Evolutionary conservation across 164 flowering plant genomes (phyloP).

Genomic region (Berberis thunbergii): DNA sequence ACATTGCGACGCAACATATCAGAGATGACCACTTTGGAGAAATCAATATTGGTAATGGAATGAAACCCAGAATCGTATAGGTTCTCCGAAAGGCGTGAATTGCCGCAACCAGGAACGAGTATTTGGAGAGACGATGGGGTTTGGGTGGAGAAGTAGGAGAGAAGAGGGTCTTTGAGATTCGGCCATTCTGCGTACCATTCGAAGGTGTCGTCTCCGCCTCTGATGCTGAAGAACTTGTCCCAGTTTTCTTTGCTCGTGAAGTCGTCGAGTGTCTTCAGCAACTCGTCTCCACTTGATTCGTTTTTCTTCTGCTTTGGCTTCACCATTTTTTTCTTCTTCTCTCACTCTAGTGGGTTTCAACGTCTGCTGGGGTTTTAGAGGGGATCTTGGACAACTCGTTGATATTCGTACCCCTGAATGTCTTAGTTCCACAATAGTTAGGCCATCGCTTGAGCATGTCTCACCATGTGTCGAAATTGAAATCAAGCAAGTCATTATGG

Average conservation of each 20-base stretch:
- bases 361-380: background rate
- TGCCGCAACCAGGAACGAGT: slow-evolving; percentile 91
- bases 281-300: slow-evolving; percentile 6
- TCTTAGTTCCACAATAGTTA: no score
- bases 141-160: slow-evolving; percentile 28
- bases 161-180: slow-evolving; percentile 40
- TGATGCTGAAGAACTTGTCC: slow-evolving; percentile 81
- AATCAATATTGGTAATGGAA: slow-evolving; percentile 69
- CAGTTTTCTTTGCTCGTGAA: slow-evolving; percentile 94
- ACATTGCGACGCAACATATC: slow-evolving; percentile 79
- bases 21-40: slow-evolving; percentile 82
- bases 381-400: no score
- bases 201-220: slow-evolving; percentile 61
- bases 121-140: slow-evolving; percentile 24
- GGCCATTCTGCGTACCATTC: slow-evolving; percentile 99
- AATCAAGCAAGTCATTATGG: no score
- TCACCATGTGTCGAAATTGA: no score
- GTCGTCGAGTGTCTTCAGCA: slow-evolving; percentile 58
- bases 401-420: no score
- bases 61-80: slow-evolving; percentile 74
- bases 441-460: no score
- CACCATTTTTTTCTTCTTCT: slow-evolving; percentile 3
- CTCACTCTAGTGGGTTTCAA: background rate
- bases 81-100: slow-evolving; percentile 72
- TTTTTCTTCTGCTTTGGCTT: background rate